These are phyloP conservation scores for Fraxinus sp. DNA, from an alignment of 305 asterid species.

Conservation along the genomic window DNA sequence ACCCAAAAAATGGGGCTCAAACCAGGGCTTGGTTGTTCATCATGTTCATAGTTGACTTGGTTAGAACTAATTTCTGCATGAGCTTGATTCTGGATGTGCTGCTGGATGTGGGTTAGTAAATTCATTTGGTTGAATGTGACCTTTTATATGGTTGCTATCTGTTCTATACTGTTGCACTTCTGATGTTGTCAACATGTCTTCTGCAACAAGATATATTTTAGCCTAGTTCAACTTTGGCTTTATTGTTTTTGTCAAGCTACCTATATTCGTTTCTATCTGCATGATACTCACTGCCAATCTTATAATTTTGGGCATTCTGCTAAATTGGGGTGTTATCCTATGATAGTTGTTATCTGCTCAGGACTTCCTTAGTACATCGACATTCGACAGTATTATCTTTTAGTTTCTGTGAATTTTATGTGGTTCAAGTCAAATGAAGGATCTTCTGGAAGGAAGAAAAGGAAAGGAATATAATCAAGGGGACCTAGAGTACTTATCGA, in stretches of 20 bases:
- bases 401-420: neutral
- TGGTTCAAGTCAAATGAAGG: neutral
- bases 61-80: neutral
- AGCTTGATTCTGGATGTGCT: neutral
- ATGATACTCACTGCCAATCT: neutral
- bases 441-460: neutral
- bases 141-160: neutral
- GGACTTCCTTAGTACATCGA: neutral
- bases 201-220: neutral
- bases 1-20: neutral
- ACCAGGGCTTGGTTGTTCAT: neutral
- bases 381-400: neutral
- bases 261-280: neutral
- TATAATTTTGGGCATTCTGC: neutral
- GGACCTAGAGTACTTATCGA: neutral
- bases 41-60: neutral
- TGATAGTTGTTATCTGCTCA: neutral
- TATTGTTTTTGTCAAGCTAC: neutral
- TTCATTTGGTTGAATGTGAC: neutral
- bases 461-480: neutral
- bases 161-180: neutral
- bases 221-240: neutral
- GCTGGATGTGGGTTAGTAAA: neutral
- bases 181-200: neutral
- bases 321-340: neutral